Percentiles rank a stretch among this genome's conserved stretches.
Evolutionary conservation across 2,329 filamentous ascomycete genomes (phyloP).

Genomic region (Sarocladium strictum): DNA sequence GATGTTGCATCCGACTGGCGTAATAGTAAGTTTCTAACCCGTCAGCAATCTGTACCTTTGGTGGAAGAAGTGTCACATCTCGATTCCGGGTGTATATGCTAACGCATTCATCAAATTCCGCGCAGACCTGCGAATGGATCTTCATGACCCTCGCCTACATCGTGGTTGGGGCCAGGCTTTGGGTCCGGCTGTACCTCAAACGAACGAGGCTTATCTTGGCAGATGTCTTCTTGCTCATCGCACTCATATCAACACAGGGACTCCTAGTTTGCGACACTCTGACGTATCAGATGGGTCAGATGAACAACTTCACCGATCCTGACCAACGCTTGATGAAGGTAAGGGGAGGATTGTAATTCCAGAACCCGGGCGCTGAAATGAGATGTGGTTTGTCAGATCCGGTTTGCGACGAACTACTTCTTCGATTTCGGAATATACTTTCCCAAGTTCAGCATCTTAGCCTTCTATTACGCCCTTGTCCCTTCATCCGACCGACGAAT

Average conservation of each 20-base stretch:
- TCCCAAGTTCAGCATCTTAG: slow-evolving; percentile 19
- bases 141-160: background rate
- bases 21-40: background rate
- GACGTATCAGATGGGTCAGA: background rate
- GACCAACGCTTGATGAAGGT: background rate
- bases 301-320: background rate
- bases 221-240: background rate
- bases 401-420: slow-evolving; percentile 20
- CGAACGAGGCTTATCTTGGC: background rate
- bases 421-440: slow-evolving; percentile 20
- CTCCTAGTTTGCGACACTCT: background rate
- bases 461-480: slow-evolving; percentile 18
- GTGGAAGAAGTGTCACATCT: too few species aligned
- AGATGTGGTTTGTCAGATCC: slow-evolving; percentile 6
- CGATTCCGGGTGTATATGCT: background rate
- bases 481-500: slow-evolving; percentile 15
- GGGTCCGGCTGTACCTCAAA: background rate
- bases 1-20: background rate
- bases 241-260: background rate
- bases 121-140: background rate
- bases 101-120: background rate
- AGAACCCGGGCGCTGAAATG: background rate
- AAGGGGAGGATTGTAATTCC: background rate
- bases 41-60: too few species aligned
- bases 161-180: background rate